Evolutionary conservation across 495 filamentous ascomycete species (phyloP), one percentile per base, ranked within the genome.

Genomic region (Podospora conica): DNA sequence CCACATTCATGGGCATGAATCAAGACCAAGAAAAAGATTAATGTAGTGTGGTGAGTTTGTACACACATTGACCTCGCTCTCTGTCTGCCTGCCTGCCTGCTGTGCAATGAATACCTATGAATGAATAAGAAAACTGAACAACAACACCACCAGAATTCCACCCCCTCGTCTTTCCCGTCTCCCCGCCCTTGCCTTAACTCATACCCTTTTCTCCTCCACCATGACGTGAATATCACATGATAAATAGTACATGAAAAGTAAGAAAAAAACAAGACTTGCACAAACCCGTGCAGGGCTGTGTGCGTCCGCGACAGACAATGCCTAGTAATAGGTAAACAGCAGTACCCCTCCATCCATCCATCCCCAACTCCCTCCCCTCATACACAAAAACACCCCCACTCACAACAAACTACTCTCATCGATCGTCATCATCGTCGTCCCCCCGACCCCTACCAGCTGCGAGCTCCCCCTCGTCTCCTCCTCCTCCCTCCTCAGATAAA

Each of bases 401-500:
- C n/a, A n/a, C 40, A 48, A n/a, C 40, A 48, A 48, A 48, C 40
- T 40, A 40, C 33, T 55, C 54, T 23, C 55, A 56, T 25, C 55
- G n/a, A 48, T 18, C 40, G 40, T 48, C 40, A 48, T 48, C 40
- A 48, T 48, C 40, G 40, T 48, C 6, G 1, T 12, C 33, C 40
- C 4, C 15, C 29, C 29, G 2, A 9, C 29, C 10, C 59, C 20
- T 0, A 3, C 28, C 3, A 23, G 21, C 40, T 48, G 40, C 6
- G 23, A 61, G 3, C 31, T 28, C 55, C 15, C 28, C 0, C 9
- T 20, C 3, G 55, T 40, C 21, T 24, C 48, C 9, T 61, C 58
- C 29, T 66, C 56, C 53, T 63, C 61, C 8, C 24, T 12, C 25
- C 61, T 28, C 33, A 61, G 59, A 3, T 23, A 57, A 28, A 65